A percentile compares a stretch with the other conserved stretches of the same genome.
Evolutionary conservation across 2,329 filamentous ascomycete genomes (phyloP).

Genomic region (Ciborinia camelliae): DNA sequence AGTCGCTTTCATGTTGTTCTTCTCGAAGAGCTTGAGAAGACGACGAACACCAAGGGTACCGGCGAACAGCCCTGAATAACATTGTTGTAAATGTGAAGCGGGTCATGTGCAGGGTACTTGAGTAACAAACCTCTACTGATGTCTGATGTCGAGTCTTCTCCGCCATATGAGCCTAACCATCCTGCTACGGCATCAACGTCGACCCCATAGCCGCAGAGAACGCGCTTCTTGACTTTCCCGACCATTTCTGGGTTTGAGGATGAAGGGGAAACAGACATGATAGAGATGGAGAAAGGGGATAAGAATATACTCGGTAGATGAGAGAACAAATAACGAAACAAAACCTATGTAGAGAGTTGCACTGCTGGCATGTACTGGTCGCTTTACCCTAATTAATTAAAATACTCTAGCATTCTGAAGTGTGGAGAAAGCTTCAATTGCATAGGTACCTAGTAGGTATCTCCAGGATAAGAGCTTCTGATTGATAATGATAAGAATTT

Average conservation of each 20-base stretch:
- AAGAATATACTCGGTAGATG: background rate
- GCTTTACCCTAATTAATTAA: background rate
- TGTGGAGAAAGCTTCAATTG: background rate
- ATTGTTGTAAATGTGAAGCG: no score
- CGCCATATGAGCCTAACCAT: conserved; percentile 72
- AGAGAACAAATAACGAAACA: background rate
- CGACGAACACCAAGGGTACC: conserved; percentile 63
- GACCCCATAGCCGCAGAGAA: conserved; percentile 61
- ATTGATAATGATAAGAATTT: conserved; percentile 3
- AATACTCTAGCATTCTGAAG: background rate
- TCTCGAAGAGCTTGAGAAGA: conserved; percentile 67
- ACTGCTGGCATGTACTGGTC: background rate
- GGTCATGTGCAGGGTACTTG: background rate
- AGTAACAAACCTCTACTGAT: conserved; percentile 59
- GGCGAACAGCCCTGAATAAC: conserved; percentile 55
- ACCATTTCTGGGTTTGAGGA: background rate
- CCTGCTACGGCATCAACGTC: conserved; percentile 75
- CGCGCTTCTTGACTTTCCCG: conserved; percentile 48
- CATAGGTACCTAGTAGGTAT: background rate
- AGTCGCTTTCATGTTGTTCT: conserved; percentile 67
- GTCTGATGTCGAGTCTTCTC: conserved; percentile 68
- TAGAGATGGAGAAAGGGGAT: background rate
- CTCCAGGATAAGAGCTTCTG: background rate
- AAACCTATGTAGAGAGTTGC: background rate
- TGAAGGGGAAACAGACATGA: background rate